Evolutionary conservation across 306 rosid species (phyloP).

Genomic region (Acacia crassicarpa): DNA sequence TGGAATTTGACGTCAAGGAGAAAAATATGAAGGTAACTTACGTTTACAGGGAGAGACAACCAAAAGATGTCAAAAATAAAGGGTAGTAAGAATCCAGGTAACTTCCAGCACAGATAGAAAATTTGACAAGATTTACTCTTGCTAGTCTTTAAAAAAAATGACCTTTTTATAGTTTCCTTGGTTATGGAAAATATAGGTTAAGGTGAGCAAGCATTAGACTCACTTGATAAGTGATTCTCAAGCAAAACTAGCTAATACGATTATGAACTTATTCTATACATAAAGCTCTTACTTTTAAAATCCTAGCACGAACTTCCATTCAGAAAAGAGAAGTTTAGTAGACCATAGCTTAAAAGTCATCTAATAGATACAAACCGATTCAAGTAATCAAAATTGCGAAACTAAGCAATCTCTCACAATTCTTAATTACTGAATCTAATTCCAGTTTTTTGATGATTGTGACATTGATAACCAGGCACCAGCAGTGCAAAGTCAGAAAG

Average conservation of each 20-base stretch:
- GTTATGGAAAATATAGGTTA: background rate
- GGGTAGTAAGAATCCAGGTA: background rate
- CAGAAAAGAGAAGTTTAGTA: constrained; percentile 17
- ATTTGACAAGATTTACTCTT: background rate
- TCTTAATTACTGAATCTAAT: constrained; percentile 35
- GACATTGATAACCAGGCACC: constrained; percentile 14
- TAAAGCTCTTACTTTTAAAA: constrained; percentile 3
- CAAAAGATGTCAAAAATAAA: background rate
- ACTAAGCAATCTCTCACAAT: constrained; percentile 32
- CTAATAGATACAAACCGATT: constrained; percentile 22
- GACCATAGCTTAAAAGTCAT: constrained; percentile 22
- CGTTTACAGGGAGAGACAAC: background rate
- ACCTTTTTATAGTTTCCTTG: background rate
- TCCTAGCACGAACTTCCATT: background rate
- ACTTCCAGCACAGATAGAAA: background rate
- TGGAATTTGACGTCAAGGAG: background rate
- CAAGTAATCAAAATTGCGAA: constrained; percentile 34
- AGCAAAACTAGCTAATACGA: background rate
- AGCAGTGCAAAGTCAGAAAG: constrained; percentile 26
- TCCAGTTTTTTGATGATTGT: constrained; percentile 30
- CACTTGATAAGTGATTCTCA: background rate
- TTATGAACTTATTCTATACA: background rate
- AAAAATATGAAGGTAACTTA: background rate
- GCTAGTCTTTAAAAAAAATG: background rate
- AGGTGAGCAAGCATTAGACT: background rate